A percentile compares a stretch with the other conserved stretches of the same genome.
Conservation (phyloP, 1,284 basidiomycete genomes). For the Apiotrichum mycotoxinovorans region DNA sequence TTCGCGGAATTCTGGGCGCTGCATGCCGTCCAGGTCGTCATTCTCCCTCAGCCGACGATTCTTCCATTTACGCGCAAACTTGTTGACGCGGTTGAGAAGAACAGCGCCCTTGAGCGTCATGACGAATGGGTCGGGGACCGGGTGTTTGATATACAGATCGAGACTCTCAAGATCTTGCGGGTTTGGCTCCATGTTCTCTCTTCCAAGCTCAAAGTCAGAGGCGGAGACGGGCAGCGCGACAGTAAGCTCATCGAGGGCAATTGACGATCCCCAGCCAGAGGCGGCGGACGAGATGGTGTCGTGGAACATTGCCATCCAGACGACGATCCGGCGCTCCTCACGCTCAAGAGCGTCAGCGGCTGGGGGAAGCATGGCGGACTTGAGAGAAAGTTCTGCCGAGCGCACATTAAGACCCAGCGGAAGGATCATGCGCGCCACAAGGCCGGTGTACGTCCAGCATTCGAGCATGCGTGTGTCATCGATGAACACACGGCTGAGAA, state of each 20-base stretch:
- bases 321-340: constrained; percentile 44
- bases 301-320: constrained; percentile 48
- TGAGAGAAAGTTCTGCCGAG: constrained; percentile 42
- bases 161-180: constrained; percentile 46
- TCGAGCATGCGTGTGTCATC: constrained; percentile 50
- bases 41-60: constrained; percentile 40
- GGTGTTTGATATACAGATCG: constrained; percentile 48
- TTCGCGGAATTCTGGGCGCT: constrained; percentile 45
- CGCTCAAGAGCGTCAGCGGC: constrained; percentile 45
- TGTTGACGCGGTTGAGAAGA: constrained; percentile 36
- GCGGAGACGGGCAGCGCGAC: constrained; percentile 39
- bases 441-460: constrained; percentile 46
- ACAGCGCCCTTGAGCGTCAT: constrained; percentile 37
- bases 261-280: constrained; percentile 47
- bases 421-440: constrained; percentile 44
- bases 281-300: constrained; percentile 43
- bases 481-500: constrained; percentile 45
- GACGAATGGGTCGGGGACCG: constrained; percentile 44
- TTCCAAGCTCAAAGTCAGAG: constrained; percentile 34
- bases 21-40: constrained; percentile 45
- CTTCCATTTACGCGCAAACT: constrained; percentile 45
- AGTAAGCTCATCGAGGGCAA: constrained; percentile 46
- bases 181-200: constrained; percentile 38
- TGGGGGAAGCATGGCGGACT: constrained; percentile 44
- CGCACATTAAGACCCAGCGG: constrained; percentile 47